Evolutionary conservation across 2,329 filamentous ascomycete genomes (phyloP), one percentile per base, ranked within the genome.

Genomic region (Pseudopyricularia cyperi): DNA sequence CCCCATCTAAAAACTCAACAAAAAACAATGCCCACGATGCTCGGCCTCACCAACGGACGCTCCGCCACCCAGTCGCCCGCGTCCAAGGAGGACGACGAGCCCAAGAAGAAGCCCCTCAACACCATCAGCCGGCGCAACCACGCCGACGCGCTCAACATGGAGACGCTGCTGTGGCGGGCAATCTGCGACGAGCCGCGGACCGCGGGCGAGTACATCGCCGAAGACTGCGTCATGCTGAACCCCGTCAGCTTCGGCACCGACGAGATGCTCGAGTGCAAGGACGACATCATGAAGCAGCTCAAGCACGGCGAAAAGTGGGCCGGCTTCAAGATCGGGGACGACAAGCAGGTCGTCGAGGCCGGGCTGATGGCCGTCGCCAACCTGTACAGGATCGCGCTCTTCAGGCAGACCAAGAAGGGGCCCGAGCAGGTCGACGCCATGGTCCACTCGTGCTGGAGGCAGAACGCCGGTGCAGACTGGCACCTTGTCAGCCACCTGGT

Each of bases 41-140:
- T 51, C 30, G 50, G 50, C 39, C 39, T 51, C 28, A 51, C 50
- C 7, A 51, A 46, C 49, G 39, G 39, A 11, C 30, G 33, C 15
- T n/a, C 35, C n/a, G 34, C 26, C 7, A 32, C 49, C 7, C 19
- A 35, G 33, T 22, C 15, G 11, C 59, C 61, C 19, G 82, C 86
- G 62, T 72, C 76, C 9, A 46, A 50, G 14, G 42, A 53, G 50
- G 52, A 57, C 44, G 48, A 51, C 34, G 49, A 60, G 50, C 60
- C 60, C 54, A 57, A 57, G 55, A 62, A 61, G 55, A 52, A 57
- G 42, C 63, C 63, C 14, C 62, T 64, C 57, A 59, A 65, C 62
- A 68, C 65, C 53, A 68, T 68, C 59, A 60, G 60, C 44, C 64
- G 65, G 59, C 65, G 66, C 57, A 68, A 68, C 64, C 60, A 65